Percentiles rank a stretch among this genome's conserved stretches.
These are phyloP conservation scores for Coniella lustricola DNA, from an alignment of 2,329 filamentous ascomycete species.

Conservation along the genomic window DNA sequence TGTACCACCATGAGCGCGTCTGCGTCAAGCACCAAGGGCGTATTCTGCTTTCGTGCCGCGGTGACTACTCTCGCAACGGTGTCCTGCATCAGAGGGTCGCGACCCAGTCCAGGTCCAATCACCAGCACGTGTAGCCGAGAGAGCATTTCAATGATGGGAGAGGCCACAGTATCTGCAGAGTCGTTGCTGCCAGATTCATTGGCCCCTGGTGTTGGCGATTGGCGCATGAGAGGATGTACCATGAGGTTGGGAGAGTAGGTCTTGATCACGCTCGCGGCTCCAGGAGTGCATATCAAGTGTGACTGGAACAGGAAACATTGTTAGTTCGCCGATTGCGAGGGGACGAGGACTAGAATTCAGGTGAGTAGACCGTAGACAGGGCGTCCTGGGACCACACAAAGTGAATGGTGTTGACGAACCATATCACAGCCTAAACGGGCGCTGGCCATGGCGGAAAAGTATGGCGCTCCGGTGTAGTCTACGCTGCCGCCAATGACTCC, in stretches of 20 bases:
- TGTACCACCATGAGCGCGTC: conserved; percentile 79
- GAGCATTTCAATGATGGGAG: conserved; percentile 70
- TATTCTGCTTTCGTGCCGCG: conserved; percentile 62
- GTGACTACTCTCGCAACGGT: conserved; percentile 73
- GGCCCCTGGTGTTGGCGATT: conserved; percentile 46
- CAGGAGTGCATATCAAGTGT: conserved; percentile 92
- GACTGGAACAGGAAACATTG: conserved; percentile 43
- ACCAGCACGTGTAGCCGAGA: conserved; percentile 86
- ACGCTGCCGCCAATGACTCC: conserved; percentile 92
- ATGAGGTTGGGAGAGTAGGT: conserved; percentile 97
- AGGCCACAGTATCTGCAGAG: conserved; percentile 52
- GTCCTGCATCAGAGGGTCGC: conserved; percentile 83
- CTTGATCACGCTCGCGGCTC: conserved; percentile 84
- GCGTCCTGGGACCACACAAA: not conserved
- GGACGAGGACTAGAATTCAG: not conserved
- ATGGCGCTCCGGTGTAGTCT: conserved; percentile 95
- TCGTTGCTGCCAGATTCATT: conserved; percentile 41
- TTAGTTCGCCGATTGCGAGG: not conserved
- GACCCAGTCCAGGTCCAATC: conserved; percentile 83
- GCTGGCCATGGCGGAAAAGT: conserved; percentile 96
- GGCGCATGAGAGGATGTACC: conserved; percentile 94
- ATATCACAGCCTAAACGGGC: conserved; percentile 85
- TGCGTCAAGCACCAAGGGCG: conserved; percentile 86
- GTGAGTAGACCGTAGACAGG: not conserved
- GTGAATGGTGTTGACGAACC: conserved; percentile 42